Base-by-base conservation (phyloP, 768 basidiomycete genomes). In the Neoboletus subvelutipes region DNA sequence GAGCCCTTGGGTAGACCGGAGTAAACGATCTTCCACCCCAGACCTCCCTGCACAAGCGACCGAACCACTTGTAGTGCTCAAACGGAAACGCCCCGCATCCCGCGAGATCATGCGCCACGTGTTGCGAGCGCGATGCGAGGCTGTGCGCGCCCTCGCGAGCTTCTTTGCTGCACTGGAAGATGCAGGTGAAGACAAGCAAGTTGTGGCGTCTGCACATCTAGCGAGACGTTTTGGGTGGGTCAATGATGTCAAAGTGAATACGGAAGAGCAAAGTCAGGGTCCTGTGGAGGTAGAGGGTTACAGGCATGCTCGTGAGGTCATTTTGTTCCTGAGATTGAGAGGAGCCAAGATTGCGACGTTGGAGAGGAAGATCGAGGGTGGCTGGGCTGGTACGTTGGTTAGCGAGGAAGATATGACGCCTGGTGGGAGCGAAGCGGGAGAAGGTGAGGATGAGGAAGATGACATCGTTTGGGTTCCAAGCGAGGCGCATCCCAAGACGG, bases 101-200 rank as follows among this genome's bases (percentile, higher is more conserved):
- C 85, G 92, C 45, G 83, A 86, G 45, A 83, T 97, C 56, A 86
- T 98, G 64, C 89, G 92, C 20, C 92, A 97, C 73, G 90, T 97
- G 55, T 77, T 98, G 50, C 82, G 90, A 18, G 87, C 90, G 26
- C 87, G 95, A n/a, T 81, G 86, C 5, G 86, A 93, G 69, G 93
- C 94, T 17, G 82, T 87, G 36, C 84, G 85, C 57, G 84, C 86
- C 7, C 81, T 98, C 18, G 86, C 87, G 18, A 73, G 74, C 50
- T 87, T 92, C 69, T 83, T 96, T 56, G 80, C 83, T 36, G 80
- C 87, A 53, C 74, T 95, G 56, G 82, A 79, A 69, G 63, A 71
- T 26, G 71, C 78, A 69, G 71, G 77, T 76, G 48, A 76, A 69
- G 57, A 75, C 75, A 51, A 82, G 80, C 62, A 58, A 47, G 76